Evolutionary conservation across 805 yeast genomes (phyloP), one percentile per base, ranked within the genome.

Genomic region (Wickerhamomyces bovis): DNA sequence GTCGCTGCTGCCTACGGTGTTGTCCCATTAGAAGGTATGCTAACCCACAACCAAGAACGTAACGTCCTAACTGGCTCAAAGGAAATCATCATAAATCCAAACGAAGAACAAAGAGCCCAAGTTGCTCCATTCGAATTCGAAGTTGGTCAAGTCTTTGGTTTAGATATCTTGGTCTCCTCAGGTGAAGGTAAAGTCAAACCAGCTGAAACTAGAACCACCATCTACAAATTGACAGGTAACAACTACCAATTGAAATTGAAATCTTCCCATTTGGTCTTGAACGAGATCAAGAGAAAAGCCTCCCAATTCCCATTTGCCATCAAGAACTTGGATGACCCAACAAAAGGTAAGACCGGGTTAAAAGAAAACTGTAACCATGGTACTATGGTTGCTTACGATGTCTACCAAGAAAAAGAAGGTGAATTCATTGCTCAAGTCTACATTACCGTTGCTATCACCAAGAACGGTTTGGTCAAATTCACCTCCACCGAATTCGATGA

Each of bases 81-180:
- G 72, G 86, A 83, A 64, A 75, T 85, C 61, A 83, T 85, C 61
- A 69, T 85, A 55, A 85, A 85, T 71, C 92, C 92, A 56, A 67
- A 76, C 50, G 86, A 82, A 58, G 72, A 72, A 55, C 87, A 84
- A 71, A 78, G 75, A 65, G 63, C 66, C 53, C 81, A 75, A 61
- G 78, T 83, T 63, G 85, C 80, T 50, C 69, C 86, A 44, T 68
- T 70, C 64, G 78, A 75, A 61, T 84, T 85, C 54, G 87, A 78
- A 65, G 85, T 79, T 61, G 81, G 81, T 62, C 89, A 85, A 63
- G 92, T 85, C 31, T 85, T 78, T 62, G 92, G 92, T 44, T 70
- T 85, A 56, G 92, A 85, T 62, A 75, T 85, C 51, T 72, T 85
- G 50, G 71, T 85, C 52, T 75, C 86, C 21, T 77, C 84, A 7